Conservation (phyloP, 2,329 filamentous ascomycete species). For the Rosellinia necatrix region DNA sequence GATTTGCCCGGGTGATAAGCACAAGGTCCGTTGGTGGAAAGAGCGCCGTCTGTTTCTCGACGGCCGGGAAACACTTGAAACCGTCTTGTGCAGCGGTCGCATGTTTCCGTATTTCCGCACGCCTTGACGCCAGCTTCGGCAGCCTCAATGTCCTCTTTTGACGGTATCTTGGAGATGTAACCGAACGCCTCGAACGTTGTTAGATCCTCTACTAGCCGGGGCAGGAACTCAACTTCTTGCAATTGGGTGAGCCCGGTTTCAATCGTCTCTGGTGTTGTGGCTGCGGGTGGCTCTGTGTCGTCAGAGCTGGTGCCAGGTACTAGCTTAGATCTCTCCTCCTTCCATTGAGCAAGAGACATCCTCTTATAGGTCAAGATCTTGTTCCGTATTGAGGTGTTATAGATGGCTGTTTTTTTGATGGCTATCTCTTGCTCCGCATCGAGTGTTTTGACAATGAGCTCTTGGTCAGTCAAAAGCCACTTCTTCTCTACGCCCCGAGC, state of each 20-base stretch:
- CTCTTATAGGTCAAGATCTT: slow-evolving; percentile 76
- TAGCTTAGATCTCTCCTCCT: slow-evolving; percentile 55
- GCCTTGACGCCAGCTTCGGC: slow-evolving; percentile 68
- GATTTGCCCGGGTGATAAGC: slow-evolving; percentile 78
- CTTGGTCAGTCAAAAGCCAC: slow-evolving; percentile 66
- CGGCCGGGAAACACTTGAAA: slow-evolving; percentile 94
- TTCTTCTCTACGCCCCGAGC: slow-evolving; percentile 53
- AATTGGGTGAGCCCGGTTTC: slow-evolving; percentile 69
- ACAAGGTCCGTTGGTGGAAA: slow-evolving; percentile 79
- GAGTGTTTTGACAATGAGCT: slow-evolving; percentile 69
- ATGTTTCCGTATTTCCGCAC: slow-evolving; percentile 80
- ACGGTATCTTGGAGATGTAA: slow-evolving; percentile 74
- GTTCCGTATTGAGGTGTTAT: slow-evolving; percentile 83
- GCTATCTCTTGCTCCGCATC: slow-evolving; percentile 82
- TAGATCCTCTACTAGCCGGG: slow-evolving; percentile 67
- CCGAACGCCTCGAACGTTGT: slow-evolving; percentile 68
- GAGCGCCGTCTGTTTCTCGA: slow-evolving; percentile 73
- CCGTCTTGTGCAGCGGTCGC: slow-evolving; percentile 81
- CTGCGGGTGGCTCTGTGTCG: slow-evolving; percentile 43
- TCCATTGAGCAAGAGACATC: slow-evolving; percentile 76
- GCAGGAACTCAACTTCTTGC: slow-evolving; percentile 71
- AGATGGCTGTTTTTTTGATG: slow-evolving; percentile 69
- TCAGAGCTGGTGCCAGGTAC: slow-evolving; percentile 41
- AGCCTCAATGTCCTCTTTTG: slow-evolving; percentile 66
- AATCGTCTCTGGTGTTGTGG: slow-evolving; percentile 54